Base-by-base conservation (phyloP, 805 yeast genomes). In the Hanseniaspora guilliermondii region DNA sequence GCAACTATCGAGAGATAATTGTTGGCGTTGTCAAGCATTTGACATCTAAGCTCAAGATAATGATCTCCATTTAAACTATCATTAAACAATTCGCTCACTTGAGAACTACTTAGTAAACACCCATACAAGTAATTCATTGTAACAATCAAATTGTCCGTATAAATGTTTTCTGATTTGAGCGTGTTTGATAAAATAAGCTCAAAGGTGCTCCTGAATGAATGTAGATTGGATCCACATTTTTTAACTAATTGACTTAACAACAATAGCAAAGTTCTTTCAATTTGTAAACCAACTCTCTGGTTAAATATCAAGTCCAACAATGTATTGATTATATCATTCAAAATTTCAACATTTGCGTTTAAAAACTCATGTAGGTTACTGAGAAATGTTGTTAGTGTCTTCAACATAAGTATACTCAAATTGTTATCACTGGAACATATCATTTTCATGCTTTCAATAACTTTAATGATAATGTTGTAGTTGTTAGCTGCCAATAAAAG, bases 301-400 rank as follows among this genome's bases (percentile, higher is more conserved):
- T 35, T 53, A 14, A 49, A 68, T 27, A 68, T 58, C 4, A 63
- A 65, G 41, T 62, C 62, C 47, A 68, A 65, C 36, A 67, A 57
- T 4, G 57, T 47, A 47, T 65, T 65, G 27, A 67, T 57, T 42
- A 64, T 58, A 5, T 53, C 41, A 40, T 59, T 62, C 32, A 68
- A 47, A 32, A 61, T 60, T 4, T 56, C 19, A 9, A 60, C 45
- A 35, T 62, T 62, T 7, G 55, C 60, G 41, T 58, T 25, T 41
- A 67, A 61, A 54, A 63, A 68, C 7, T 65, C 64, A 3, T 68
- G 62, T 11, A 65, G 49, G 1, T 63, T 60, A n/a, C 65, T 65
- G 4, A 67, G 47, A 44, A 67, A 45, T 4, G 57, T 57, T 3
- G 67, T 57, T 14, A 65, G 60, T 1, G 70, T 62, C 50, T 65